Base-by-base conservation (phyloP, 1,284 basidiomycete genomes). In the Tylopilus sp. region DNA sequence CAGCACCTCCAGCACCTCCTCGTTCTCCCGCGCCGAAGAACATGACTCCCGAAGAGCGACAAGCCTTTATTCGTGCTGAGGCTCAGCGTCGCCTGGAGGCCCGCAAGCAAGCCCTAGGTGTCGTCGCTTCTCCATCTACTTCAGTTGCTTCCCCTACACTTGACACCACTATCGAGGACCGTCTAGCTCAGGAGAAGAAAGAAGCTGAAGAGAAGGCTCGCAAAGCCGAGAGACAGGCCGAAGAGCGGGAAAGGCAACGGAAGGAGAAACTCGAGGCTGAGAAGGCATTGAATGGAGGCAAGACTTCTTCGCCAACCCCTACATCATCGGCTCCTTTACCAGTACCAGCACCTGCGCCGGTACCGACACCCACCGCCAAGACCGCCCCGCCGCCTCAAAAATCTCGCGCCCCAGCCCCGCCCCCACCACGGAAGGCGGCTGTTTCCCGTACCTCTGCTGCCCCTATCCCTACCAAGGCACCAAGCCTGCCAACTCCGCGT, bases 1-100 rank as follows among this genome's bases (percentile, higher is more conserved):
- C 76, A 1, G 68, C 76, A 0, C 70, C 79, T 0, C 65, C 81
- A 1, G 69, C 82, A 0, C 72, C 80, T 1, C 56, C 74, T 10
- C 69, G 75, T 2, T 76, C 81, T 9, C 77, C 84, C 9, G 75
- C 77, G 0, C 70, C 77, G 10, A 68, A 73, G 41, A 88, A 88
- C 52, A 92, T 97, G 89, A 86, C 91, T 0, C 74, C 86, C 0
- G 92, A 88, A 56, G 91, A 98, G 63, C 84, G 92, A 10, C 76
- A 81, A 47, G 92, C 89, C 0, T 93, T 78, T 64, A 82, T 91
- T 55, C 83, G 83, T 16, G 84, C 84, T 3, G 85, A 97, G 66
- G 96, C 93, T 1, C 85, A 91, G 61, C 80, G 84, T 18, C 81
- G 89, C 38, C 82, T 97, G 31, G 83, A 92, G 59, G 93, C 88